phyloP scores from a whole-genome alignment of 371 early-diverging fungal species.

The Mortierella sp. region DNA sequence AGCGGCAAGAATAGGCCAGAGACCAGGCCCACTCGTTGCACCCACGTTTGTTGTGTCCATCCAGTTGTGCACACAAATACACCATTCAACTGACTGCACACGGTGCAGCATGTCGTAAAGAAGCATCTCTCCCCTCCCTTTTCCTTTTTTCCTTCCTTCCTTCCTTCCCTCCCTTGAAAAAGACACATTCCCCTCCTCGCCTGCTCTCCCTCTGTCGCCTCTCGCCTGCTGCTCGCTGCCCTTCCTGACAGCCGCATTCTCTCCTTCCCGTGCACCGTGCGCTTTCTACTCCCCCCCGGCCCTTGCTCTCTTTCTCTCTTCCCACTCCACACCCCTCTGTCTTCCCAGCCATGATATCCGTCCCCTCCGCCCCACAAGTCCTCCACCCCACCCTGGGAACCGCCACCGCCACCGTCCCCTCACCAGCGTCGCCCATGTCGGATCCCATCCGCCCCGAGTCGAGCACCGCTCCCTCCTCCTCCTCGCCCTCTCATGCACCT shows the following conservation, averaged over 20 bases:
- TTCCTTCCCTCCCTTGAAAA: background rate
- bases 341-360: constrained; percentile 24
- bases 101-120: too few species aligned
- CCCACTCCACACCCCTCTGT: background rate
- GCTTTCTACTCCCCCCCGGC: background rate
- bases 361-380: constrained; percentile 29
- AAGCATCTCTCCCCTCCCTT: background rate
- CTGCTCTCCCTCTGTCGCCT: background rate
- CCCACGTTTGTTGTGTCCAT: too few species aligned
- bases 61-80: too few species aligned
- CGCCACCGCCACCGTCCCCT: background rate
- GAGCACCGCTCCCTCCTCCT: constrained; percentile 2
- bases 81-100: too few species aligned
- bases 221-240: background rate
- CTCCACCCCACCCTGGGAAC: constrained; percentile 17
- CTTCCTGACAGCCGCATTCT: too few species aligned
- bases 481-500: background rate
- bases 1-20: too few species aligned
- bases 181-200: background rate
- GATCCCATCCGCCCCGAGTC: background rate
- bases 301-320: too few species aligned
- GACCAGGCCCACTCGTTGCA: too few species aligned
- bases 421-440: constrained; percentile 2
- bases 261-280: background rate
- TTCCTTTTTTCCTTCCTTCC: background rate